Base-by-base conservation (phyloP, 1,284 basidiomycete species). In the Ustilago esculenta region DNA sequence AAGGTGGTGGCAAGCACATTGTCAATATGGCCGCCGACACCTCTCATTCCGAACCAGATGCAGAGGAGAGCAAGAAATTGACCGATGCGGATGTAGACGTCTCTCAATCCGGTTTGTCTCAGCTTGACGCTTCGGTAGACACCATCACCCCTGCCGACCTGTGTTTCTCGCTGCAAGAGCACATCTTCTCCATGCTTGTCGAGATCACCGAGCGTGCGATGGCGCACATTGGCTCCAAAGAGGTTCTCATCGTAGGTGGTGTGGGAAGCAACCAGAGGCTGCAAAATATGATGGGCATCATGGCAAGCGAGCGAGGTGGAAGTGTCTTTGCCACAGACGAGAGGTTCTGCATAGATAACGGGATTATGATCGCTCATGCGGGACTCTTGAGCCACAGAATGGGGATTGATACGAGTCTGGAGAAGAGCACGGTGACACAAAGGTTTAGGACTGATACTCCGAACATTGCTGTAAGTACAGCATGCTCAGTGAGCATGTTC, bases 351-450 rank as follows among this genome's bases (percentile, higher is more conserved):
- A 98, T 99, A 66, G 96, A 99, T 83, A 99, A 99, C 78, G 96
- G 96, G 3, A 95, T 98, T 78, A 99, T 99, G 96, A 98, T 99
- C 55, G 96, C 96, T 1, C 96, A 99, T 82, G 96, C 96, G 2
- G 95, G 95, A 23, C 85, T 99, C 42, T 85, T 99, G 33, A 89
- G 90, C 57, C 92, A 89, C 82, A 87, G 96, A 6, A 98, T 96
- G 93, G 95, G 95, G 5, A 39, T 72, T 9, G 55, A 61, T 32
- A 80, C 75, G 20, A 65, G 63, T 14, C 51, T 81, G 32, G 72
- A 69, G 17, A 79, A 81, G 69, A 75, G 70, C 29, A 80, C 77
- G 9, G 77, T 75, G 12, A 80, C 80, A 15, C 80, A 81, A 43
- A 53, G 80, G 14, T 81, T 77, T 48, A 59, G 79, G 37, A 81